Percentiles rank a stretch among this genome's conserved stretches.
phyloP scores from a whole-genome alignment of 805 yeast genomes.

The Kodamaea laetipori region DNA sequence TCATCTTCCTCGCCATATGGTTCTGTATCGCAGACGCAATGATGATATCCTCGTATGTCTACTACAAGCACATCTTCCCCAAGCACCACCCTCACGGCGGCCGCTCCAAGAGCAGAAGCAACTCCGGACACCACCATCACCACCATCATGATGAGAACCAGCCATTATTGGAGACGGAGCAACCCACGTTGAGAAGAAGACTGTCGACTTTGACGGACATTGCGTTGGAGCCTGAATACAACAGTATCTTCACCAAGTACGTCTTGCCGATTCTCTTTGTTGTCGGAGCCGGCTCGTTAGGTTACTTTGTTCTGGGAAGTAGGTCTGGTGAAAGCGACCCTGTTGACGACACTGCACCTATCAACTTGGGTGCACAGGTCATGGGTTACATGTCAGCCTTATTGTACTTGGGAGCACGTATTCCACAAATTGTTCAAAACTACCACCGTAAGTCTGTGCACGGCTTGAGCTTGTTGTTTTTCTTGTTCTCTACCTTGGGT shows the following conservation, averaged over 20 bases:
- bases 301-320: slow-evolving; percentile 54
- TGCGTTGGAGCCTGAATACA: slow-evolving; percentile 49
- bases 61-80: slow-evolving; percentile 53
- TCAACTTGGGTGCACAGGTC: slow-evolving; percentile 59
- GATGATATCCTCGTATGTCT: slow-evolving; percentile 57
- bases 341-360: slow-evolving; percentile 23
- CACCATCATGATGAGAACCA: slow-evolving; percentile 16
- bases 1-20: slow-evolving; percentile 71
- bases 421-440: slow-evolving; percentile 86
- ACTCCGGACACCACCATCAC: slow-evolving; percentile 15
- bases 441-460: slow-evolving; percentile 73
- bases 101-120: slow-evolving; percentile 14
- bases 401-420: slow-evolving; percentile 65
- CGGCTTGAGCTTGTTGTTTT: slow-evolving; percentile 83
- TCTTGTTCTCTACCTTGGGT: slow-evolving; percentile 72
- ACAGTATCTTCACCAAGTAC: slow-evolving; percentile 50
- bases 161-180: slow-evolving; percentile 13
- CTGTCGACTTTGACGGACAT: slow-evolving; percentile 55
- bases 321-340: slow-evolving; percentile 22
- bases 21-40: slow-evolving; percentile 69
- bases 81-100: slow-evolving; percentile 28
- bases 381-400: slow-evolving; percentile 71
- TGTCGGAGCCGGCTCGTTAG: slow-evolving; percentile 59
- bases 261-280: slow-evolving; percentile 65
- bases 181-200: slow-evolving; percentile 47